Evolutionary conservation across 2,329 filamentous ascomycete genomes (phyloP), one percentile per base, ranked within the genome.

Genomic region (Colletotrichum cereale): DNA sequence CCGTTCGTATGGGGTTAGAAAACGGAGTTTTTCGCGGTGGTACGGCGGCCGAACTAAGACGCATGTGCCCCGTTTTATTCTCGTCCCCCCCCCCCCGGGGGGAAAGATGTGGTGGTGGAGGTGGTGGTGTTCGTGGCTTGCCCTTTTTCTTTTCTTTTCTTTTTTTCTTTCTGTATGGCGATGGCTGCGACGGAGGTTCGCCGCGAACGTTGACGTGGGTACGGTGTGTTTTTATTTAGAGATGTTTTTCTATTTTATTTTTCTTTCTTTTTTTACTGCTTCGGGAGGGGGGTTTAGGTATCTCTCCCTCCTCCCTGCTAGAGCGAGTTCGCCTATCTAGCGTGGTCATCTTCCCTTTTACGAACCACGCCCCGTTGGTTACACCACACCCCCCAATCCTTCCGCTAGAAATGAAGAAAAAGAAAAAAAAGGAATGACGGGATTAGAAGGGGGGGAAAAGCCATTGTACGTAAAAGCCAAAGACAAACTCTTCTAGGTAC

Each of bases 21-120:
- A 31, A 67, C 67, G 67, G 67, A 57, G 64, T 62, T 71, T 68
- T 47, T 44, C 38, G 60, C 68, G 68, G 68, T 63, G 57, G 44
- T 71, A 71, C 65, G 65, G 65, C 68, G 68, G 68, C 50, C 57
- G 57, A 58, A 68, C 58, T 38, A 24, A 50, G 60, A 26, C 21
- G 31, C n/a, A 42, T 29, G 16, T 11, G n/a, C 26, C 67, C 67
- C 36, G 47, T 60, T 50, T 50, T 62, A 44, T 56, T 36, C 47
- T 40, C 16, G n/a, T 61, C 31, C 29, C 6, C 29, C 29, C 29
- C 2, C 6, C n/a, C 21, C 8, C n/a, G 18, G 2, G 42, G 6
- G 42, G 8, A 18, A 7, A 6, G 2, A 44, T n/a, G n/a, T n/a
- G n/a, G n/a, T n/a, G n/a, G n/a, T n/a, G n/a, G n/a, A n/a, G n/a